A percentile compares a stretch with the other conserved stretches of the same genome.
These are phyloP conservation scores for Inonotus obliquus DNA, from an alignment of 1,284 basidiomycete genomes.

Conservation along the genomic window DNA sequence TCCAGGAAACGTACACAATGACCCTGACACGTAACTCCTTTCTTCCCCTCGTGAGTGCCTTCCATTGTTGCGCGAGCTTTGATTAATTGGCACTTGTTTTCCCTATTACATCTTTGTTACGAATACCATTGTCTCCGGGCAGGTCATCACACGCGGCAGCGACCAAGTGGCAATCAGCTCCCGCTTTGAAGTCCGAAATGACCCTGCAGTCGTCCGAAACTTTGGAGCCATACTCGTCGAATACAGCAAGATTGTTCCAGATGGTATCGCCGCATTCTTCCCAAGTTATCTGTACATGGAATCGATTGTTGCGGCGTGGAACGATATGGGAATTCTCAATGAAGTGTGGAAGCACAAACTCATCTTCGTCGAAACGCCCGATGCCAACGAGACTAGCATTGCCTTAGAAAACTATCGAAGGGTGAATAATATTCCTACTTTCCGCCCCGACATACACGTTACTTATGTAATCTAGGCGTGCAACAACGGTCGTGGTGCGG, in stretches of 20 bases:
- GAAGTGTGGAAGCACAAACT: conserved; percentile 99
- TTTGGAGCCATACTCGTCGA: conserved; percentile 98
- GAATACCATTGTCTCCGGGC: not conserved
- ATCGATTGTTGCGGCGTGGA: conserved; percentile 99
- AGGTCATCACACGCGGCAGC: conserved; percentile 97
- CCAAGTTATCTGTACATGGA: conserved; percentile 99
- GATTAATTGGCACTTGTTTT: not conserved
- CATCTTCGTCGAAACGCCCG: conserved; percentile 99
- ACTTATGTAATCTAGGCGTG: conserved; percentile 64
- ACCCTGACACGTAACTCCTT: conserved; percentile 96
- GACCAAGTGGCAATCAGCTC: conserved; percentile 99
- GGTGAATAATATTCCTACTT: conserved; percentile 40
- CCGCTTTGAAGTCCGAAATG: conserved; percentile 98
- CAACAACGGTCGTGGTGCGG: conserved; percentile 97
- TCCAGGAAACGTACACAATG: conserved; percentile 98
- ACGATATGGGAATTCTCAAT: conserved; percentile 99
- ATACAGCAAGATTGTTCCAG: conserved; percentile 96
- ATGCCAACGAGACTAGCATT: conserved; percentile 98
- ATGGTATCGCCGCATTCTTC: conserved; percentile 99
- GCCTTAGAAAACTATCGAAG: conserved; percentile 96
- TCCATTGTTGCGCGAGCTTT: not conserved
- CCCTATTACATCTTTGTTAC: not conserved
- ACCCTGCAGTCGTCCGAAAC: conserved; percentile 97
- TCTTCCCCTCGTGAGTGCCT: conserved; percentile 76
- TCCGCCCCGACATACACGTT: not conserved